Percentiles rank a stretch among this genome's conserved stretches.
phyloP scores from a whole-genome alignment of 1,284 basidiomycete genomes.

The Mycena sp. region DNA sequence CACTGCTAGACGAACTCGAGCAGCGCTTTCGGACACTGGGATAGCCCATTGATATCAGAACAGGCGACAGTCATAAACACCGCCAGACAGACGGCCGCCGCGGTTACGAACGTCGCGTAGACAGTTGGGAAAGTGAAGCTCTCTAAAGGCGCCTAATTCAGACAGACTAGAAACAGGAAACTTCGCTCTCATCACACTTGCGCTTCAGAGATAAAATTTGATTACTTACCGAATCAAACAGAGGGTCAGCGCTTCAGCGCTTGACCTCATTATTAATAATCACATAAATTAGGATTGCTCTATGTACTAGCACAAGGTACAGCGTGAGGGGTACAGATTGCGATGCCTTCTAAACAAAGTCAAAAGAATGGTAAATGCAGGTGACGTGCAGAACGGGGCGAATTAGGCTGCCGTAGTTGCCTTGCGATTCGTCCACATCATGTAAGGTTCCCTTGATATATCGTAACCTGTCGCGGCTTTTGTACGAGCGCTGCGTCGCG shows the following conservation, averaged over 20 bases:
- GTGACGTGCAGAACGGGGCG: conserved; percentile 5
- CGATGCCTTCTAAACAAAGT: conserved; percentile 28
- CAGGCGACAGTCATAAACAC: too few relatives aligned
- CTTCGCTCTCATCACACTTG: background rate
- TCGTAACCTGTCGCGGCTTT: conserved; percentile 67
- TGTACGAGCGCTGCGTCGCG: conserved; percentile 78
- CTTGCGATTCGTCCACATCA: conserved; percentile 82
- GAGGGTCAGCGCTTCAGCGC: too few relatives aligned
- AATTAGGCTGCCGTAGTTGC: conserved; percentile 49
- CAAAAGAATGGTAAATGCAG: conserved; percentile 22
- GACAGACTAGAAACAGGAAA: too few relatives aligned
- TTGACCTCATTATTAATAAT: conserved; percentile 13
- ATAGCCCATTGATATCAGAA: too few relatives aligned
- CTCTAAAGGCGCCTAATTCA: too few relatives aligned
- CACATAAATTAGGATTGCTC: conserved; percentile 22
- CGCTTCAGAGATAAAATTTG: background rate
- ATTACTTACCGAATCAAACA: background rate
- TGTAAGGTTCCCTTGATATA: conserved; percentile 79
- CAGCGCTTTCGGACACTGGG: too few relatives aligned
- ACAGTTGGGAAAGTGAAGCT: too few relatives aligned
- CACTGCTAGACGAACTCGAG: too few relatives aligned
- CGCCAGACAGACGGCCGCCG: too few relatives aligned
- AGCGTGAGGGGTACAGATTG: conserved; percentile 24
- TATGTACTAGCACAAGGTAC: conserved; percentile 21
- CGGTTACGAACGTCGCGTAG: too few relatives aligned